Evolutionary conservation across 495 filamentous ascomycete species (phyloP).

Genomic region (Achaetomiella virescens): DNA sequence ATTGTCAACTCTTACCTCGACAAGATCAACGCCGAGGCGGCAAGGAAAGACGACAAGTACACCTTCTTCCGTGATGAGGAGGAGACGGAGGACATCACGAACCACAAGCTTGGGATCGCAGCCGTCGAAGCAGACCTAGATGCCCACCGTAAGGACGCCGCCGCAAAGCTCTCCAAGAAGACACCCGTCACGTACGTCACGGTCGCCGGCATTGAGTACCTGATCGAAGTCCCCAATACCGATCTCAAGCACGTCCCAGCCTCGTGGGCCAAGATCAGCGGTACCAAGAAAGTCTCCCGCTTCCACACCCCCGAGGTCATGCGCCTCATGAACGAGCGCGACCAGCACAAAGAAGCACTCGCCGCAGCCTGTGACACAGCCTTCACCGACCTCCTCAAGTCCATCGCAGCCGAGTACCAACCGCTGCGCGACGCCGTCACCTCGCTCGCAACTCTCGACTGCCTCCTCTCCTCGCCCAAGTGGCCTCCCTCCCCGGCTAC

Average conservation of each 20-base stretch:
- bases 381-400: conserved; percentile 59
- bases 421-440: conserved; percentile 80
- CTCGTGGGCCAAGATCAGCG: conserved; percentile 88
- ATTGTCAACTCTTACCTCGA: conserved; percentile 69
- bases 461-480: conserved; percentile 78
- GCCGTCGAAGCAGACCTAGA: conserved; percentile 82
- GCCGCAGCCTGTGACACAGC: conserved; percentile 90
- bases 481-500: conserved; percentile 84
- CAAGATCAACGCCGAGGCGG: conserved; percentile 79
- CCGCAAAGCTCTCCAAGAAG: conserved; percentile 61
- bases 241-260: conserved; percentile 81
- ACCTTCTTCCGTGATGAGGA: conserved; percentile 81
- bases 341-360: conserved; percentile 90
- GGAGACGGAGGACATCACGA: conserved; percentile 77
- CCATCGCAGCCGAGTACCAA: conserved; percentile 79
- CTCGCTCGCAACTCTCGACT: conserved; percentile 82
- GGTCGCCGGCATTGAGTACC: conserved; percentile 85
- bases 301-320: conserved; percentile 94
- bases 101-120: conserved; percentile 87
- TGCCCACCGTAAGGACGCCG: conserved; percentile 65
- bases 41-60: conserved; percentile 85
- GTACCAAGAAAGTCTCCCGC: conserved; percentile 85
- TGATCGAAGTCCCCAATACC: conserved; percentile 81
- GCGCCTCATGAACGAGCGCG: conserved; percentile 73
- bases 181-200: conserved; percentile 67